These are phyloP conservation scores for Aspergillus bombycis DNA, from an alignment of 2,329 filamentous ascomycete species.

Conservation along the genomic window DNA sequence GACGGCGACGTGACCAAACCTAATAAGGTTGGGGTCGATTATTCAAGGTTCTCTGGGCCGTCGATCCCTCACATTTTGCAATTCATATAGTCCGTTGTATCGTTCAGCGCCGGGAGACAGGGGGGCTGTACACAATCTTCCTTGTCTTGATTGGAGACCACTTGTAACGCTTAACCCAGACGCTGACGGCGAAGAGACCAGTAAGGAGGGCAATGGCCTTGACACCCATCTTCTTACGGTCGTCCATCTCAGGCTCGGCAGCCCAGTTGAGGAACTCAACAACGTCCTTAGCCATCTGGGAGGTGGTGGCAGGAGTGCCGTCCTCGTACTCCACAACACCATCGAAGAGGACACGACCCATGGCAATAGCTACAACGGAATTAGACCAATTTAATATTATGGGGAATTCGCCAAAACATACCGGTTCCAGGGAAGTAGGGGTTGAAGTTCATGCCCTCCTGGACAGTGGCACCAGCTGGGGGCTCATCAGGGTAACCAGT, in stretches of 20 bases:
- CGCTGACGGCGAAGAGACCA: slow-evolving; percentile 79
- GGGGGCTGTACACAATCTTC: slow-evolving; percentile 87
- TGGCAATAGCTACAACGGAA: slow-evolving; percentile 69
- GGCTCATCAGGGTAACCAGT: slow-evolving; percentile 97
- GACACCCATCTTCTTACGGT: slow-evolving; percentile 99
- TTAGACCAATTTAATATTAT: slow-evolving; percentile 7
- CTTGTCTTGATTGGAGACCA: slow-evolving; percentile 95
- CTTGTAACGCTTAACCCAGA: slow-evolving; percentile 99
- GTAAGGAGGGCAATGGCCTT: slow-evolving; percentile 85
- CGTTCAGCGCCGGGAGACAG: slow-evolving; percentile 48
- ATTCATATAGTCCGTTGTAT: slow-evolving; percentile 33
- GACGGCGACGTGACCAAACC: slow-evolving; percentile 26
- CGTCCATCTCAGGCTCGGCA: slow-evolving; percentile 98
- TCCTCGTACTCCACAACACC: slow-evolving; percentile 98
- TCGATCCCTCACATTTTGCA: slow-evolving; percentile 33
- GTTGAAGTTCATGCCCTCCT: slow-evolving; percentile 97
- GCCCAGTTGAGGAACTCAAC: slow-evolving; percentile 99
- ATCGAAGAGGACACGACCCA: slow-evolving; percentile 98
- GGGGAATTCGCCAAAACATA: slow-evolving; percentile 30
- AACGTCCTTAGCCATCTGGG: slow-evolving; percentile 99
- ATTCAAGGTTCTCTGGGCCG: slow-evolving; percentile 28
- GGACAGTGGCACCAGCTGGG: slow-evolving; percentile 83
- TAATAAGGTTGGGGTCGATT: slow-evolving; percentile 28
- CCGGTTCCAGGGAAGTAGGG: slow-evolving; percentile 99
- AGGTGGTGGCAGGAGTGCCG: slow-evolving; percentile 87